A percentile compares a stretch with the other conserved stretches of the same genome.
phyloP scores from a whole-genome alignment of 2,329 filamentous ascomycete genomes.

The Zymoseptoria brevis region DNA sequence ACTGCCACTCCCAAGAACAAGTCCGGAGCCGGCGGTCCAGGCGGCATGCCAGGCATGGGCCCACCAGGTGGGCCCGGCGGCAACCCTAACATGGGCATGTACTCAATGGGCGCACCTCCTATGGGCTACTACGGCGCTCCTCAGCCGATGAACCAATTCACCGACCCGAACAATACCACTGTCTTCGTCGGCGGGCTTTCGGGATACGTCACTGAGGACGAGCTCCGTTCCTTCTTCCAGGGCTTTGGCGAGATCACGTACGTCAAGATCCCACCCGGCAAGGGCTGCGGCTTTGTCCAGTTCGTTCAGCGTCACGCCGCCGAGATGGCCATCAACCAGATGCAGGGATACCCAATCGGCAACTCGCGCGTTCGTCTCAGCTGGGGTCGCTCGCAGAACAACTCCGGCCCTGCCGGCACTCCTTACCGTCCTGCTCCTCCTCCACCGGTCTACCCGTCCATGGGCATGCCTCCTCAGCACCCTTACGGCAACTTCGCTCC shows the following conservation, averaged over 20 bases:
- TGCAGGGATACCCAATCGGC: conserved; percentile 98
- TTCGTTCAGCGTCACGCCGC: conserved; percentile 98
- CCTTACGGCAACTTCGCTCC: conserved; percentile 59
- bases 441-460: conserved; percentile 61
- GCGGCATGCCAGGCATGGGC: conserved; percentile 50
- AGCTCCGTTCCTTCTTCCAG: conserved; percentile 99
- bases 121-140: conserved; percentile 61
- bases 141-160: conserved; percentile 98
- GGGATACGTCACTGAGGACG: conserved; percentile 96
- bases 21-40: conserved; percentile 42
- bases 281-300: conserved; percentile 97
- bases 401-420: conserved; percentile 90
- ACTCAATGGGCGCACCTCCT: conserved; percentile 61
- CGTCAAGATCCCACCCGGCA: conserved; percentile 98
- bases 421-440: conserved; percentile 91
- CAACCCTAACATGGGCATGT: conserved; percentile 52
- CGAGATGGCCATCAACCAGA: conserved; percentile 99
- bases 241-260: conserved; percentile 99
- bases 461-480: conserved; percentile 56
- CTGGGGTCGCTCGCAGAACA: conserved; percentile 98
- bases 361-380: conserved; percentile 96
- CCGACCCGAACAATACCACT: conserved; percentile 98
- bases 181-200: conserved; percentile 96
- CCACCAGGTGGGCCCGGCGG: conserved; percentile 44
- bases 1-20: conserved; percentile 96